A percentile compares a stretch with the other conserved stretches of the same genome.
phyloP scores from a whole-genome alignment of 1,139 yeast species.

The Kluyveromyces sp. region DNA sequence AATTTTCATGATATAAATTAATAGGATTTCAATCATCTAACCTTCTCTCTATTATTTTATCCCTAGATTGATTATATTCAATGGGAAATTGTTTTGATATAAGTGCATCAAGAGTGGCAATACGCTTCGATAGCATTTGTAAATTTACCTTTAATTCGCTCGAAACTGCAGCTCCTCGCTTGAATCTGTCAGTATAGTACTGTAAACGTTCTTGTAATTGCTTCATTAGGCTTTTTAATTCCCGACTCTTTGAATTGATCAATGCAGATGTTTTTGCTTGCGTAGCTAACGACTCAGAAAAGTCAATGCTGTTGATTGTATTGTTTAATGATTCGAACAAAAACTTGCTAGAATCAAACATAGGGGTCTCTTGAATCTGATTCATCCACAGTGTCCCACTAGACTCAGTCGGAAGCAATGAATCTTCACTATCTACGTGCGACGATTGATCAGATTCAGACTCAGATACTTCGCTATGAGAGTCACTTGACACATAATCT shows the following conservation, averaged over 20 bases:
- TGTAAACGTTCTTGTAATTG: slow-evolving; percentile 16
- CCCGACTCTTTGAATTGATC: slow-evolving; percentile 26
- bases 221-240: slow-evolving; percentile 22
- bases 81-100: slow-evolving; percentile 24
- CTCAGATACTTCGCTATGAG: slow-evolving; percentile 7
- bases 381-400: slow-evolving; percentile 12
- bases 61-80: slow-evolving; percentile 27
- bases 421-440: background rate
- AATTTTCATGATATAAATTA: background rate
- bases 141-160: slow-evolving; percentile 17
- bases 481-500: slow-evolving; percentile 10
- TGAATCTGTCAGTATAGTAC: slow-evolving; percentile 16
- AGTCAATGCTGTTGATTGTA: slow-evolving; percentile 25
- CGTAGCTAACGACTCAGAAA: slow-evolving; percentile 25
- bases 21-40: slow-evolving; percentile 7
- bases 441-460: slow-evolving; percentile 2
- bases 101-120: slow-evolving; percentile 16
- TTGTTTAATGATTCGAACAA: slow-evolving; percentile 25
- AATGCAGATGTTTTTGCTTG: slow-evolving; percentile 29
- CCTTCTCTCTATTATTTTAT: slow-evolving; percentile 22
- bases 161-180: slow-evolving; percentile 18
- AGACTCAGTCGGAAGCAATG: slow-evolving; percentile 1
- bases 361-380: slow-evolving; percentile 20
- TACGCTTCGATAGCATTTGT: slow-evolving; percentile 13
- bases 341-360: slow-evolving; percentile 27